phyloP scores from a whole-genome alignment of 495 filamentous ascomycete genomes.

The Penicillium bovifimosum region DNA sequence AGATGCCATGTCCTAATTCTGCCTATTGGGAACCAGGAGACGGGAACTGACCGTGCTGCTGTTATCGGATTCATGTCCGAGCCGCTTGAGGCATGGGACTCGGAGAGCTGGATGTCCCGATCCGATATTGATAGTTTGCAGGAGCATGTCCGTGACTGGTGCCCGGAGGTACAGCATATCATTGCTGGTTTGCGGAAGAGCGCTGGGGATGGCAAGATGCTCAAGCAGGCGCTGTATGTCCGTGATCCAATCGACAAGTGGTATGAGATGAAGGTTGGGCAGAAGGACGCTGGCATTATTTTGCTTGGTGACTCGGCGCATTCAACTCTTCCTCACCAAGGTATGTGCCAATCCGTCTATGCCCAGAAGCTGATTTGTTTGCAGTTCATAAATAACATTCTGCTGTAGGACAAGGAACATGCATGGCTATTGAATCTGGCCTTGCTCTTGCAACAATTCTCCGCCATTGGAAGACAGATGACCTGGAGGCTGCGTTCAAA shows the following conservation, averaged over 20 bases:
- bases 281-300: slow-evolving; percentile 24
- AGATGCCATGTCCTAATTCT: slow-evolving; percentile 24
- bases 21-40: slow-evolving; percentile 25
- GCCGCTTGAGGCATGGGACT: slow-evolving; percentile 26
- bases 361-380: neutral
- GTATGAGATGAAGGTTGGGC: slow-evolving; percentile 24
- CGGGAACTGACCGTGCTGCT: slow-evolving; percentile 23
- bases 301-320: slow-evolving; percentile 29
- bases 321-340: slow-evolving; percentile 30
- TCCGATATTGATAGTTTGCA: slow-evolving; percentile 28
- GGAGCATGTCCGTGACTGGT: slow-evolving; percentile 30
- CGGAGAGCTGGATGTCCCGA: slow-evolving; percentile 32
- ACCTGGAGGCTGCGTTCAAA: slow-evolving; percentile 21
- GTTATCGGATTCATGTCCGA: slow-evolving; percentile 31
- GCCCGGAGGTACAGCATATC: slow-evolving; percentile 27
- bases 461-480: slow-evolving; percentile 23
- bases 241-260: slow-evolving; percentile 24
- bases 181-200: slow-evolving; percentile 23
- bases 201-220: slow-evolving; percentile 23
- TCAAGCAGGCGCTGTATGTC: slow-evolving; percentile 29
- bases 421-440: slow-evolving; percentile 31
- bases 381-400: neutral
- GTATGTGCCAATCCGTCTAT: neutral
- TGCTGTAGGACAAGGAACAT: slow-evolving; percentile 24
- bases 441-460: slow-evolving; percentile 27